A percentile compares a stretch with the other conserved stretches of the same genome.
These are phyloP conservation scores for Francoa sonchifolia DNA, from an alignment of 441 rosid species.

Conservation along the genomic window DNA sequence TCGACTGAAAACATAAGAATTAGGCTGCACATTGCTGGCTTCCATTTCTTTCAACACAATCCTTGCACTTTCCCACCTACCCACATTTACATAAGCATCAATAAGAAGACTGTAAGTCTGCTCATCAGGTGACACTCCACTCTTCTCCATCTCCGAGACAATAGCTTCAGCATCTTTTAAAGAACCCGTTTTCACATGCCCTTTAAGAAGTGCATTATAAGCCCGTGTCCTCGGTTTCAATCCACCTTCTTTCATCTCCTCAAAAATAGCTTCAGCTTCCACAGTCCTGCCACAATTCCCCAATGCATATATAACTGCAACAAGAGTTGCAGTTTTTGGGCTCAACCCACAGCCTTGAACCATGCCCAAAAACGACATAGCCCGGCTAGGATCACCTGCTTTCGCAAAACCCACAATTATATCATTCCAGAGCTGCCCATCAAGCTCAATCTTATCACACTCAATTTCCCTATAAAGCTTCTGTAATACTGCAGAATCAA, in stretches of 20 bases:
- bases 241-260: constrained; percentile 75
- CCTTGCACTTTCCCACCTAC: constrained; percentile 92
- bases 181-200: constrained; percentile 64
- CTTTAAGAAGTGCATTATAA: constrained; percentile 78
- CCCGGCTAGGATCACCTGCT: constrained; percentile 57
- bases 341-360: constrained; percentile 79
- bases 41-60: constrained; percentile 94
- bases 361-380: constrained; percentile 55
- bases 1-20: constrained; percentile 68
- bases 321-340: constrained; percentile 47
- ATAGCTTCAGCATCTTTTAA: constrained; percentile 66
- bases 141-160: constrained; percentile 84
- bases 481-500: constrained; percentile 56
- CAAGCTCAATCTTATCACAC: constrained; percentile 61
- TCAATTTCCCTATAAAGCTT: constrained; percentile 62
- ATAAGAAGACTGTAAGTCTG: constrained; percentile 72
- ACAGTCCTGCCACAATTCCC: constrained; percentile 49
- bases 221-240: constrained; percentile 65
- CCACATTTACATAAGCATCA: constrained; percentile 83
- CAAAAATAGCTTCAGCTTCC: constrained; percentile 93
- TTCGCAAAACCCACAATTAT: constrained; percentile 75
- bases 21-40: constrained; percentile 57
- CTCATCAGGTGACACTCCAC: constrained; percentile 76
- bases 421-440: constrained; percentile 69
- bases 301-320: constrained; percentile 49